Evolutionary conservation across 768 basidiomycete species (phyloP).

Genomic region (Podaxis sp.): DNA sequence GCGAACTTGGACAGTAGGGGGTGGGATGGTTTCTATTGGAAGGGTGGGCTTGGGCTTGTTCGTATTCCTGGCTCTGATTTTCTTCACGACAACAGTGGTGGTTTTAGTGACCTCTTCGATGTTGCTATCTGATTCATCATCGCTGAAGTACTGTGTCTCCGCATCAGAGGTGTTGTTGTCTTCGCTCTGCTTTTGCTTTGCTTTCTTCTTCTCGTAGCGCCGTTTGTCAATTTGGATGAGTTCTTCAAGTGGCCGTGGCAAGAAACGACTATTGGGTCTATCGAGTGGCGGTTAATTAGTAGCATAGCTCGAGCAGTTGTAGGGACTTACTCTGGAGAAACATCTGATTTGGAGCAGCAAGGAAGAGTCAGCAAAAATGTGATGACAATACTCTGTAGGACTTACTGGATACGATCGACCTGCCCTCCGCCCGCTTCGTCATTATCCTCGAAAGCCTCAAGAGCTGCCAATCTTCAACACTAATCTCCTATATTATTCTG

Average conservation of each 20-base stretch:
- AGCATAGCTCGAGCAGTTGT: constrained; percentile 15
- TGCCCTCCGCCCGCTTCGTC: constrained; percentile 44
- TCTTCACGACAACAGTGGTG: constrained; percentile 21
- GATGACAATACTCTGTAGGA: constrained; percentile 1
- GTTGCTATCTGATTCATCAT: constrained; percentile 27
- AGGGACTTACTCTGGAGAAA: not conserved
- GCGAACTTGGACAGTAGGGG: not conserved
- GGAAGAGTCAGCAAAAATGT: not conserved
- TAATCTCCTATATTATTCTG: constrained; percentile 18
- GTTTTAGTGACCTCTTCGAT: constrained; percentile 25
- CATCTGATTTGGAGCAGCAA: constrained; percentile 25
- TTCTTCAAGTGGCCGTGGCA: constrained; percentile 33
- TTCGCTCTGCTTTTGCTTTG: constrained; percentile 21
- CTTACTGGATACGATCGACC: constrained; percentile 46
- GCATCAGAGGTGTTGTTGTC: not conserved
- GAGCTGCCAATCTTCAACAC: constrained; percentile 33
- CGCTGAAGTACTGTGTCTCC: constrained; percentile 15
- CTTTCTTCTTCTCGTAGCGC: constrained; percentile 24
- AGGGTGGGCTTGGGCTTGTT: not conserved
- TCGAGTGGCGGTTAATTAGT: not conserved
- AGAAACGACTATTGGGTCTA: constrained; percentile 26
- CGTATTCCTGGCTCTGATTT: constrained; percentile 1
- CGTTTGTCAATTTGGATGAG: constrained; percentile 36
- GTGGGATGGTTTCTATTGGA: not conserved
- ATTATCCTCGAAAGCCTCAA: constrained; percentile 40